phyloP scores from a whole-genome alignment of 495 filamentous ascomycete genomes.

The Halenospora varia region DNA sequence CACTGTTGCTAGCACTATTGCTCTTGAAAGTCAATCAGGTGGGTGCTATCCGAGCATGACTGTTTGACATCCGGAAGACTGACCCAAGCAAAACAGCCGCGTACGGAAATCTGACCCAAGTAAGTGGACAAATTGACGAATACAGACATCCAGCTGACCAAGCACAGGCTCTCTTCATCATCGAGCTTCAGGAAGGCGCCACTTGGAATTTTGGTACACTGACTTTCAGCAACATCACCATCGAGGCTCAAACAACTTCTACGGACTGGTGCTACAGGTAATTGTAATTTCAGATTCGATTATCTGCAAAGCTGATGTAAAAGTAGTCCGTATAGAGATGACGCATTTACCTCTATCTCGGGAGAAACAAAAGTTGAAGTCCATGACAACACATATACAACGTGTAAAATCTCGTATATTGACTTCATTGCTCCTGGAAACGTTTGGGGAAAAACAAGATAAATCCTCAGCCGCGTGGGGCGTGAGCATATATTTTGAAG shows the following conservation, averaged over 20 bases:
- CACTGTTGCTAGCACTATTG: background rate
- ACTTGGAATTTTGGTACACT: background rate
- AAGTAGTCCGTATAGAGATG: too few relatives aligned
- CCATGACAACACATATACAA: too few relatives aligned
- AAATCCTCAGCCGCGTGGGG: too few relatives aligned
- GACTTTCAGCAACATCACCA: background rate
- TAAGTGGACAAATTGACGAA: background rate
- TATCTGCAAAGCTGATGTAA: background rate
- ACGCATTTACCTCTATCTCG: too few relatives aligned
- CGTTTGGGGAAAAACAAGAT: too few relatives aligned
- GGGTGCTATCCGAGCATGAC: background rate
- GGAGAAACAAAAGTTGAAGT: too few relatives aligned
- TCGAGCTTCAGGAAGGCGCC: background rate
- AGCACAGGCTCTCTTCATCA: background rate
- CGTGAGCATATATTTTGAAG: too few relatives aligned
- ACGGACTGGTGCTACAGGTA: conserved; percentile 94
- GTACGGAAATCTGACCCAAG: background rate
- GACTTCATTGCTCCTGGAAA: too few relatives aligned
- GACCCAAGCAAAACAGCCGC: background rate
- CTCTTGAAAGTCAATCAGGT: background rate
- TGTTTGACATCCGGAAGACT: background rate
- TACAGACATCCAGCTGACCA: background rate
- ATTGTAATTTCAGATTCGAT: too few relatives aligned
- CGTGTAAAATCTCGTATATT: too few relatives aligned
- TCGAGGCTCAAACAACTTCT: conserved; percentile 44